Percentiles rank a stretch among this genome's conserved stretches.
Conservation (phyloP, 805 yeast species). For the Pichia pseudocactophila region DNA sequence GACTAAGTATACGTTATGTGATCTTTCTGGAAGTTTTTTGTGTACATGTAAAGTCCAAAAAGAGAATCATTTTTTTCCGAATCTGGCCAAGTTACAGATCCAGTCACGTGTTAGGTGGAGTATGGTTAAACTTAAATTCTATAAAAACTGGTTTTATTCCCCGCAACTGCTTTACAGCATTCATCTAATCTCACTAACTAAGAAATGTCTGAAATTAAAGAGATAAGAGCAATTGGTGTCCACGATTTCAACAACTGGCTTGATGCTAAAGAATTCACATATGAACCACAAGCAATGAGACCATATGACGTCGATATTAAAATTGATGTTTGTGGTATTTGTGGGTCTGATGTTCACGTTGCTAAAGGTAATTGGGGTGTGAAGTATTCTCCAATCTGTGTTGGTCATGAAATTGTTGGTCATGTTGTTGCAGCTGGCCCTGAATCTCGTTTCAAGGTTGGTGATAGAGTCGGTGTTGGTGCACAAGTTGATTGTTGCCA, state of each 20-base stretch:
- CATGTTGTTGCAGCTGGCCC: conserved; percentile 32
- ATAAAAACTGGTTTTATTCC: too few relatives aligned
- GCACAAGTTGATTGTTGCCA: conserved; percentile 34
- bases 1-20: too few relatives aligned
- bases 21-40: too few relatives aligned
- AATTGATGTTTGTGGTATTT: conserved; percentile 39
- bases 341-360: conserved; percentile 44
- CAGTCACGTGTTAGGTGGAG: too few relatives aligned
- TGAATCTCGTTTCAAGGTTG: conserved; percentile 29
- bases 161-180: too few relatives aligned
- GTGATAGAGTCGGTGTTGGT: conserved; percentile 46
- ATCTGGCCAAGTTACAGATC: too few relatives aligned
- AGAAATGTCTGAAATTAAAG: conserved; percentile 5
- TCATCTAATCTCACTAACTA: not conserved
- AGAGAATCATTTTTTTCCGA: too few relatives aligned
- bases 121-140: not conserved
- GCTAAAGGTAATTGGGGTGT: conserved; percentile 25
- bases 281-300: conserved; percentile 13
- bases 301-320: conserved; percentile 32
- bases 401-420: conserved; percentile 43
- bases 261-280: conserved; percentile 15
- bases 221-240: conserved; percentile 16
- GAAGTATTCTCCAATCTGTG: conserved; percentile 18
- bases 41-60: too few relatives aligned
- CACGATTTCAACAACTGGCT: conserved; percentile 12